Conservation (phyloP, 2,329 filamentous ascomycete genomes). For the Lecanoromycetidae sp. region DNA sequence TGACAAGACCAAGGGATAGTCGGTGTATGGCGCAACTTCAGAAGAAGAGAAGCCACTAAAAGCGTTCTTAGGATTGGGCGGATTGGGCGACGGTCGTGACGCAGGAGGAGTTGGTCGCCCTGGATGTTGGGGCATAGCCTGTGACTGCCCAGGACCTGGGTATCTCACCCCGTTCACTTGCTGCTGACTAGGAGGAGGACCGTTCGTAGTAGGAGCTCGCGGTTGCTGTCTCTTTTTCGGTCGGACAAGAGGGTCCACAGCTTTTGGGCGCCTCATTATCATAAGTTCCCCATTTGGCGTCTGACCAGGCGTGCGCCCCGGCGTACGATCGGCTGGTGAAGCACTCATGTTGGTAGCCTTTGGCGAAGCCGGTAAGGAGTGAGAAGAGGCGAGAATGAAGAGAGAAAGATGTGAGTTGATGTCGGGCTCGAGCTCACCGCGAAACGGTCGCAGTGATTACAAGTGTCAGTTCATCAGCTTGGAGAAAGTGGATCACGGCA, state of each 20-base stretch:
- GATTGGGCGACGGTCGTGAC: conserved; percentile 16
- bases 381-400: too few species aligned
- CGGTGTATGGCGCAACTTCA: conserved; percentile 32
- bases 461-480: too few species aligned
- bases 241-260: conserved; percentile 52
- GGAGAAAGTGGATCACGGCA: too few species aligned
- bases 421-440: too few species aligned
- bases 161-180: conserved; percentile 18
- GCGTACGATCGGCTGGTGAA: conserved; percentile 33
- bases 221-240: conserved; percentile 35
- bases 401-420: too few species aligned
- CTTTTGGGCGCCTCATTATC: conserved; percentile 38
- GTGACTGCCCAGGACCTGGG: background rate
- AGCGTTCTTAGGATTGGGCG: conserved; percentile 24
- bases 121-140: conserved; percentile 11
- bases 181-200: conserved; percentile 13
- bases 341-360: conserved; percentile 25
- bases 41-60: conserved; percentile 33
- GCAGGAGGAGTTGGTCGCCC: conserved; percentile 12
- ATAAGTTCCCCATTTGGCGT: conserved; percentile 34
- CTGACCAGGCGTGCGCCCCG: conserved; percentile 37
- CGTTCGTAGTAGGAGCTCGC: conserved; percentile 11
- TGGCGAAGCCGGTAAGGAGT: too few species aligned
- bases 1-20: conserved; percentile 66
- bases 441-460: too few species aligned